A percentile compares a stretch with the other conserved stretches of the same genome.
Evolutionary conservation across 768 basidiomycete genomes (phyloP).

Genomic region (Leccinum subgranulosum): DNA sequence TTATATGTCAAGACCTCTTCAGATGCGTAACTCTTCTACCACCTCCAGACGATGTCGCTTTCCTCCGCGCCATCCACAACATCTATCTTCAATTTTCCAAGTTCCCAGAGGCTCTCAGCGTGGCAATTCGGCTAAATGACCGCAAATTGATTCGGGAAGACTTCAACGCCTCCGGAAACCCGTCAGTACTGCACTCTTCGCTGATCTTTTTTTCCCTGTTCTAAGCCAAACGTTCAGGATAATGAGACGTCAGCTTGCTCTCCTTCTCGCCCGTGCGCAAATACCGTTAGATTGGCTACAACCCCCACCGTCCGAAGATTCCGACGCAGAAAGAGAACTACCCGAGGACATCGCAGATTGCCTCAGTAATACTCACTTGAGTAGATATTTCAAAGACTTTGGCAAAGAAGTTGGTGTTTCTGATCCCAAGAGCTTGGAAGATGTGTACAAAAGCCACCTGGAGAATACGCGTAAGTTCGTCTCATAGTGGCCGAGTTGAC

Average conservation of each 20-base stretch:
- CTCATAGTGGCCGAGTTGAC: background rate
- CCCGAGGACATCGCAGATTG: slow-evolving; percentile 83
- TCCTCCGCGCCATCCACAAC: slow-evolving; percentile 82
- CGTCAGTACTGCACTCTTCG: slow-evolving; percentile 45
- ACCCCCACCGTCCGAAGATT: slow-evolving; percentile 44
- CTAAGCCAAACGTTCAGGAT: slow-evolving; percentile 39
- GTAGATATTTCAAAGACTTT: slow-evolving; percentile 81
- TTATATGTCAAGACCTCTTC: slow-evolving; percentile 4
- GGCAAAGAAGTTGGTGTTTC: slow-evolving; percentile 90
- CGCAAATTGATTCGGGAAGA: slow-evolving; percentile 78
- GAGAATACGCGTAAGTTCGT: slow-evolving; percentile 75
- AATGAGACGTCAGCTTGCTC: slow-evolving; percentile 95
- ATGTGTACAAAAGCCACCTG: slow-evolving; percentile 95
- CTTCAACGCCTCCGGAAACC: slow-evolving; percentile 87
- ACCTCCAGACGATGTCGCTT: slow-evolving; percentile 88
- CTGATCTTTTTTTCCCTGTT: background rate
- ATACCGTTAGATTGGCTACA: slow-evolving; percentile 89
- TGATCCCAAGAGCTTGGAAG: slow-evolving; percentile 90
- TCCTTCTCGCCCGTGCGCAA: slow-evolving; percentile 89
- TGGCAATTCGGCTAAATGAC: slow-evolving; percentile 85
- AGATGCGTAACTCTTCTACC: slow-evolving; percentile 88
- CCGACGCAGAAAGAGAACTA: slow-evolving; percentile 61
- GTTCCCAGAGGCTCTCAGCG: slow-evolving; percentile 86
- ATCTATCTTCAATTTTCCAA: slow-evolving; percentile 86
- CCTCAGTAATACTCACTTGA: slow-evolving; percentile 82